phyloP scores from a whole-genome alignment of 768 basidiomycete genomes.

The Leccinum arenicola region DNA sequence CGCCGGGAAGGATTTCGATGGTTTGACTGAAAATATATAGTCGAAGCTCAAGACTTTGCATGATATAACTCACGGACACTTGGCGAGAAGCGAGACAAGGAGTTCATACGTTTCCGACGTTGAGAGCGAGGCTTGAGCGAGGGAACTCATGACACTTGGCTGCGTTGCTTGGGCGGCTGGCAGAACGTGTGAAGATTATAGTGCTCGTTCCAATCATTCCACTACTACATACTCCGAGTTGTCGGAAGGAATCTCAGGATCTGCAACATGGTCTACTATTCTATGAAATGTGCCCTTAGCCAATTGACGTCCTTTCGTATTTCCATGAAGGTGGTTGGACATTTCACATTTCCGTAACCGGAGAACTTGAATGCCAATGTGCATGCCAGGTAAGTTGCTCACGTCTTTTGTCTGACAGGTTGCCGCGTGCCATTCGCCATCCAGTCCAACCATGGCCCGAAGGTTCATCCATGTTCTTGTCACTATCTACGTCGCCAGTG shows the following conservation, averaged over 20 bases:
- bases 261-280: neutral
- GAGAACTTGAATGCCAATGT: constrained; percentile 16
- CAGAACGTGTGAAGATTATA: neutral
- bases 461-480: constrained; percentile 15
- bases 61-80: constrained; percentile 25
- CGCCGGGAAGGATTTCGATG: constrained; percentile 63
- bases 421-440: neutral
- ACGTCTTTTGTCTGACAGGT: neutral
- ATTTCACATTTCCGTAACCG: neutral
- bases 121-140: neutral
- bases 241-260: neutral
- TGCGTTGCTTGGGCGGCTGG: neutral
- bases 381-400: neutral
- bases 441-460: constrained; percentile 6
- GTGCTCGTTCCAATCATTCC: neutral
- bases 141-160: neutral
- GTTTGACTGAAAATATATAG: constrained; percentile 31
- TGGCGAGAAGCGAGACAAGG: constrained; percentile 24
- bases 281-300: neutral
- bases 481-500: constrained; percentile 23
- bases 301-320: neutral
- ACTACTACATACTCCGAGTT: neutral
- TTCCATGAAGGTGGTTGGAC: neutral
- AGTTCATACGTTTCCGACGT: constrained; percentile 14
- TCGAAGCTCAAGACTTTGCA: neutral